Conservation (phyloP, 2,329 filamentous ascomycete genomes). For the Grosmannia huntii region DNA sequence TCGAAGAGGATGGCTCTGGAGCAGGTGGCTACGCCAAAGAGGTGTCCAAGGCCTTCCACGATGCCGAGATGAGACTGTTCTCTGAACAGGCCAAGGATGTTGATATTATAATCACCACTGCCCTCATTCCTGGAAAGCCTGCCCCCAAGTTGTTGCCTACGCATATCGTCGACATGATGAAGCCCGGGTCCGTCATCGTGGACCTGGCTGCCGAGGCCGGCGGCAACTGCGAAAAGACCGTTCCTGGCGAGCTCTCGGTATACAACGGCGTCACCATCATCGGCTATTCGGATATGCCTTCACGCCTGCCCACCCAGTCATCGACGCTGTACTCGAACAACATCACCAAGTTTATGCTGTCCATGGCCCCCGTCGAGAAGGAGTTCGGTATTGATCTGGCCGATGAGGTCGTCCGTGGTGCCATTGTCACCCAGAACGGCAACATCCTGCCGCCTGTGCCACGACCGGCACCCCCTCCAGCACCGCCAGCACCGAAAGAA, state of each 20-base stretch:
- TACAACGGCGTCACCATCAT: slow-evolving; percentile 76
- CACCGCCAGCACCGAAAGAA: slow-evolving; percentile 39
- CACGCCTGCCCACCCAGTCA: slow-evolving; percentile 74
- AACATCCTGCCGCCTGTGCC: slow-evolving; percentile 64
- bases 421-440: slow-evolving; percentile 71
- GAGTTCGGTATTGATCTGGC: slow-evolving; percentile 68
- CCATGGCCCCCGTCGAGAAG: slow-evolving; percentile 65
- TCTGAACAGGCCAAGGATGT: slow-evolving; percentile 77
- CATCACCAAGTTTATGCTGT: slow-evolving; percentile 77
- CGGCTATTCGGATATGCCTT: slow-evolving; percentile 80
- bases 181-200: slow-evolving; percentile 76
- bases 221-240: slow-evolving; percentile 75
- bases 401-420: slow-evolving; percentile 75
- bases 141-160: slow-evolving; percentile 78
- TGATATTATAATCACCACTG: slow-evolving; percentile 86
- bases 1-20: slow-evolving; percentile 73
- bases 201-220: slow-evolving; percentile 81
- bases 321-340: slow-evolving; percentile 91
- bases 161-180: slow-evolving; percentile 72
- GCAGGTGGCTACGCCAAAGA: slow-evolving; percentile 84
- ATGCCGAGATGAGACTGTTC: slow-evolving; percentile 87
- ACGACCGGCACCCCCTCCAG: slow-evolving; percentile 48
- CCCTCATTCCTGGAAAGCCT: slow-evolving; percentile 74
- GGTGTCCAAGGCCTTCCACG: slow-evolving; percentile 89
- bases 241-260: slow-evolving; percentile 54